Evolutionary conservation across 2,329 filamentous ascomycete genomes (phyloP).

Genomic region (Moelleriella libera): DNA sequence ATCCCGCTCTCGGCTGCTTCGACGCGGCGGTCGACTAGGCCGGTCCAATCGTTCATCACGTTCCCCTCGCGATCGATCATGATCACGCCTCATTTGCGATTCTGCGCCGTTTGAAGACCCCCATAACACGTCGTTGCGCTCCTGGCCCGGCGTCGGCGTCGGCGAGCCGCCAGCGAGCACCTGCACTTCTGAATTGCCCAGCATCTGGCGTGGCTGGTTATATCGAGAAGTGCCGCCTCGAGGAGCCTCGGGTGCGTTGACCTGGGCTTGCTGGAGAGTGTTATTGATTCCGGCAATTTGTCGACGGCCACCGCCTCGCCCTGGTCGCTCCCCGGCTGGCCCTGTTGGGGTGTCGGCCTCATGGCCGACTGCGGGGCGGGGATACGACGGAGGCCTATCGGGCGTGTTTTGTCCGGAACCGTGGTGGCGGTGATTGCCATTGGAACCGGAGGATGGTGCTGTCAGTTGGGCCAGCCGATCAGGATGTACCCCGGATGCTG

Average conservation of each 20-base stretch:
- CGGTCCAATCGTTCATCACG: conserved; percentile 26
- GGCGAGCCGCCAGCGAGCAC: conserved; percentile 40
- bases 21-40: conserved; percentile 26
- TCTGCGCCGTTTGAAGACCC: conserved; percentile 17
- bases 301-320: conserved; percentile 27
- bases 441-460: conserved; percentile 11
- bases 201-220: conserved; percentile 22
- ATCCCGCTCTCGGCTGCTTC: conserved; percentile 36
- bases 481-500: conserved; percentile 28
- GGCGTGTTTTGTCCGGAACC: neutral
- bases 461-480: conserved; percentile 35
- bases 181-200: conserved; percentile 41
- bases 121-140: conserved; percentile 30
- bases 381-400: neutral
- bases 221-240: conserved; percentile 21
- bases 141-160: conserved; percentile 31
- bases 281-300: conserved; percentile 47
- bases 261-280: conserved; percentile 37
- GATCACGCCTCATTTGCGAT: conserved; percentile 14
- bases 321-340: conserved; percentile 20
- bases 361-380: conserved; percentile 5
- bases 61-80: conserved; percentile 29
- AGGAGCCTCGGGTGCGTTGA: conserved; percentile 21
- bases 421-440: conserved; percentile 14
- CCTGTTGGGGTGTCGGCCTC: conserved; percentile 20